Base-by-base conservation (phyloP, 2,329 filamentous ascomycete genomes). In the Alternaria sp. region DNA sequence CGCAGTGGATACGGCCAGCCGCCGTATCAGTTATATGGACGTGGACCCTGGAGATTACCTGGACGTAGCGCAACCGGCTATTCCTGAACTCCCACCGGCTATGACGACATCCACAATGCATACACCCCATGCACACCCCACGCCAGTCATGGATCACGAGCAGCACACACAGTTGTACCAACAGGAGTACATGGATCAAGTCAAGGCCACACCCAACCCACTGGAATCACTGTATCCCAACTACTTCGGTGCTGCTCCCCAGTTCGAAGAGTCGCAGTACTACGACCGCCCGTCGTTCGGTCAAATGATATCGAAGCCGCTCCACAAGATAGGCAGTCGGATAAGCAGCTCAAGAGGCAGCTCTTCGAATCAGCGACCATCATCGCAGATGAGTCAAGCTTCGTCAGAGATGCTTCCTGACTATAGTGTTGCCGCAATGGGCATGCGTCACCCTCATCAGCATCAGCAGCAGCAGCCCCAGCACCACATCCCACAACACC, bases 1-100 rank as follows among this genome's bases (percentile, higher is more conserved):
- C 11, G 63, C 69, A 0, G 66, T 70, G 10, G 76, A 78, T 55
- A 67, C 69, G 3, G 49, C 63, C 21, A 69, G 69, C 26, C 73
- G 73, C 30, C 78, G 77, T 43, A 78, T 79, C 30, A 80, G 78
- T 62, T 79, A 78, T 58, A 79, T 80, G 76, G 78, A 80, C 45
- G 59, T 79, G n/a, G 77, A 79, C 62, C 71, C 74, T 18, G 74
- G 69, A 11, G 68, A 75, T 43, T 78, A 69, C 58, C 56, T 77
- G 10, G 71, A 71, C 30, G 68, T 78, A 33, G 64, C 69, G 2
- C 74, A 78, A 21, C 73, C 72, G 25, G 67, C 67, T 12, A 75
- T 78, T 55, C 75, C 75, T 8, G 67, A 71, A 23, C 61, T 76
- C 25, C 69, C 73, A 33, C 68, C 71, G 12, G 64, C 59, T 46